A percentile compares a stretch with the other conserved stretches of the same genome.
These are phyloP conservation scores for Parachaetomium inaequale DNA, from an alignment of 495 filamentous ascomycete species.

Conservation along the genomic window DNA sequence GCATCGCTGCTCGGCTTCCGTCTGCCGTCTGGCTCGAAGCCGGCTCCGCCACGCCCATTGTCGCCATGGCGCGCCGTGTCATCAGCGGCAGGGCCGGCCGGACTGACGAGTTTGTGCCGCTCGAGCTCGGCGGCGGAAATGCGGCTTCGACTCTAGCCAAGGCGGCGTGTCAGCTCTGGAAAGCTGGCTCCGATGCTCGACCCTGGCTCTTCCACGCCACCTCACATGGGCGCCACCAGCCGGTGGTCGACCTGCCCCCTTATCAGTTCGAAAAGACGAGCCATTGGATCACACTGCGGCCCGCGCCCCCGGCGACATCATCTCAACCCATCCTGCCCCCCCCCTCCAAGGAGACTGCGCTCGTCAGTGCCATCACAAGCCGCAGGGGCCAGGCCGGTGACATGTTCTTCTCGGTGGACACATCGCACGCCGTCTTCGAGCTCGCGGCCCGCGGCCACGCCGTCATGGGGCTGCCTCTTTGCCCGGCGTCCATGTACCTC, in stretches of 20 bases:
- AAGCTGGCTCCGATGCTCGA: neutral
- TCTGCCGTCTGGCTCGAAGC: conserved; percentile 20
- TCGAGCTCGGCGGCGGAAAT: neutral
- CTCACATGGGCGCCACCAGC: neutral
- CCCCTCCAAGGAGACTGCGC: neutral
- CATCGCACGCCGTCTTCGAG: conserved; percentile 6
- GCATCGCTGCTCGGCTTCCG: conserved; percentile 24
- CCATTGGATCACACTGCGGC: conserved; percentile 22
- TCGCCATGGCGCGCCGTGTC: conserved; percentile 18
- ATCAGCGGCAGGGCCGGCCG: conserved; percentile 26
- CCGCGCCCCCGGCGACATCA: no score
- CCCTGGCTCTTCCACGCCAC: conserved; percentile 5
- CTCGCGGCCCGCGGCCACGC: conserved; percentile 26
- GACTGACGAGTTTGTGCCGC: neutral
- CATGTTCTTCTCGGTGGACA: conserved; percentile 15
- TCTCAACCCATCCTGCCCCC: neutral
- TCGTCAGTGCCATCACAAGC: neutral
- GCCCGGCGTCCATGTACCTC: conserved; percentile 41
- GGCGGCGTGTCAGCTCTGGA: neutral
- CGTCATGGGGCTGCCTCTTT: conserved; percentile 25
- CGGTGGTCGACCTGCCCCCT: conserved; percentile 44
- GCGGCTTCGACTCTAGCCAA: neutral
- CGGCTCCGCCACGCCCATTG: conserved; percentile 5
- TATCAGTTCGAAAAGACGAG: conserved; percentile 52
- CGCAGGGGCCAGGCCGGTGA: neutral